These are phyloP conservation scores for Cyclospora cayetanensis DNA, from an alignment of 169 alveolate genomes.

Conservation along the genomic window DNA sequence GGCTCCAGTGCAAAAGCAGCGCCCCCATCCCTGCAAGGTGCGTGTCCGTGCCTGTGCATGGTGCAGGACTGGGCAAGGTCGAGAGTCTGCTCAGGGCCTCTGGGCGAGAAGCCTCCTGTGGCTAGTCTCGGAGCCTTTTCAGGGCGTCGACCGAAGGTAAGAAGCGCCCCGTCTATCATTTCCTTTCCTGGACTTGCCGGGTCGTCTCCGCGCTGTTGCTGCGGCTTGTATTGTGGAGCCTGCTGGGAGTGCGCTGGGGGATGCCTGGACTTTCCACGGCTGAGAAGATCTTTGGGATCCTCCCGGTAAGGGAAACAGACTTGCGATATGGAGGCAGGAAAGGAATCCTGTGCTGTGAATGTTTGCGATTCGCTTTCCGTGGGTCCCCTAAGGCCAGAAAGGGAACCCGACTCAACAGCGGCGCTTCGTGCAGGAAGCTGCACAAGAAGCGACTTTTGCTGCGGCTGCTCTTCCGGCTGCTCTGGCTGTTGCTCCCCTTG, in stretches of 20 bases:
- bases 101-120: neutral
- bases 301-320: neutral
- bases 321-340: too few species aligned
- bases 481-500: neutral
- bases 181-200: neutral
- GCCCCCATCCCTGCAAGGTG: neutral
- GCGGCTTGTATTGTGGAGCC: constrained; percentile 22
- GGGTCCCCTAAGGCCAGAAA: neutral
- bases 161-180: neutral
- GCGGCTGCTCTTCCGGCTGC: constrained; percentile 9
- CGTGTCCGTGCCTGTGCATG: constrained; percentile 6
- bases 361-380: neutral
- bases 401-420: neutral
- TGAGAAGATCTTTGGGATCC: neutral
- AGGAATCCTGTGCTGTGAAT: too few species aligned
- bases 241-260: constrained; percentile 15
- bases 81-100: neutral
- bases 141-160: neutral
- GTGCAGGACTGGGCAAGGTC: constrained; percentile 4
- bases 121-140: neutral
- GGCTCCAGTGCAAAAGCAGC: too few species aligned
- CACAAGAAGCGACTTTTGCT: neutral
- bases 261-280: neutral
- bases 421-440: neutral
- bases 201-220: neutral